A percentile compares a stretch with the other conserved stretches of the same genome.
Conservation (phyloP, 176 grass and related monocot genomes). For the Musa troglodytarum region DNA sequence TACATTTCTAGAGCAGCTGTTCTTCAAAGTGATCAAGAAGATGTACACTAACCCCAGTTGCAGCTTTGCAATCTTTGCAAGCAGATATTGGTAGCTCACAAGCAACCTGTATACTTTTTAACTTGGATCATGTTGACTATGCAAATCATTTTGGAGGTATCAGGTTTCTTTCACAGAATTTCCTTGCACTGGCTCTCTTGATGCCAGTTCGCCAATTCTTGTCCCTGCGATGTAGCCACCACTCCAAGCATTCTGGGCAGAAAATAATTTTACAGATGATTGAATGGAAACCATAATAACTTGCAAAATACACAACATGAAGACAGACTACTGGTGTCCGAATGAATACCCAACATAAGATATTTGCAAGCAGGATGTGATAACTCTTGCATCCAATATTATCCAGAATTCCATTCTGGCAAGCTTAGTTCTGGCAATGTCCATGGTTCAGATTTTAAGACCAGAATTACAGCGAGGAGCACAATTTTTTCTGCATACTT, state of each 20-base stretch:
- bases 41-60: too few species aligned
- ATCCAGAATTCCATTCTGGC: too few species aligned
- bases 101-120: neutral
- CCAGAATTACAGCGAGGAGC: too few species aligned
- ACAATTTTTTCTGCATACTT: too few species aligned
- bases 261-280: neutral
- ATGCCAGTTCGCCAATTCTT: constrained; percentile 53
- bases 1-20: too few species aligned
- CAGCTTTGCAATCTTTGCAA: too few species aligned
- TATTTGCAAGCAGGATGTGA: too few species aligned
- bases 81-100: neutral
- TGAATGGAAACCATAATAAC: neutral
- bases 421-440: too few species aligned
- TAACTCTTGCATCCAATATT: neutral
- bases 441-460: too few species aligned
- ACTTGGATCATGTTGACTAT: neutral
- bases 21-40: too few species aligned
- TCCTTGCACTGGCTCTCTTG: neutral
- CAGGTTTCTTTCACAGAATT: neutral
- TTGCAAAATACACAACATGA: neutral
- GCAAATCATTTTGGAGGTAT: neutral
- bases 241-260: constrained; percentile 74
- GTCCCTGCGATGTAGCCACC: constrained; percentile 84
- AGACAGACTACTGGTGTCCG: neutral
- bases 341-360: too few species aligned